Base-by-base conservation (phyloP, 1,139 yeast genomes). In the Candida sojae region DNA sequence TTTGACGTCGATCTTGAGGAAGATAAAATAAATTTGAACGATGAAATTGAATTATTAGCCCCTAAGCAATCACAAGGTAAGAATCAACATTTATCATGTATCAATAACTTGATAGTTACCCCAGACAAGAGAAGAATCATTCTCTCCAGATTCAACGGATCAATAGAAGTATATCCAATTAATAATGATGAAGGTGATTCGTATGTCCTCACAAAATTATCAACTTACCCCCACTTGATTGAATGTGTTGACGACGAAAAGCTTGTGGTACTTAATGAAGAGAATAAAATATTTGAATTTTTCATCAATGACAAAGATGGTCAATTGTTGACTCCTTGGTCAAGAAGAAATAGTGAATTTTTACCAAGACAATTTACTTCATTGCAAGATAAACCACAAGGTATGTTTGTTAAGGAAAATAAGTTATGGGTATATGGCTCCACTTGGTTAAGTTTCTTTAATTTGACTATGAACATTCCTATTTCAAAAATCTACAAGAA, bases 351-450 rank as follows among this genome's bases (percentile, higher is more conserved):
- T 66, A 79, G 90, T 23, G 95, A 87, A 48, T 75, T 80, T 48
- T 68, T 92, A 53, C 97, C 98, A 4, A 73, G 72, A 38, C 83
- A 84, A 54, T 83, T 88, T 53, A 65, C 77, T 31, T 67, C 75
- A 6, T 71, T 82, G 50, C 82, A 79, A 30, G 95, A 88, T 53
- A 84, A 86, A 58, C 87, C 96, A 48, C 77, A 82, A 54, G 97
- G 96, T 7, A 67, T 88, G 28, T 89, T 88, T 60, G 60, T 70
- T 1, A 71, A 77, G 45, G 58, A 56, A 2, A 61, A 60, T 21
- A 67, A 63, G 48, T 71, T 87, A 28, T 92, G 97, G 97, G 66
- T 91, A 21, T 91, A 88, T 80, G 96, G 97, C 2, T 77, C 88
- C n/a, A 80, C 81, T 45, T 93, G 97, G 96, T 62, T 92, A 21